A percentile compares a stretch with the other conserved stretches of the same genome.
Conservation (phyloP, 192 early-diverging fungal species). For the Coemansia sp. region DNA sequence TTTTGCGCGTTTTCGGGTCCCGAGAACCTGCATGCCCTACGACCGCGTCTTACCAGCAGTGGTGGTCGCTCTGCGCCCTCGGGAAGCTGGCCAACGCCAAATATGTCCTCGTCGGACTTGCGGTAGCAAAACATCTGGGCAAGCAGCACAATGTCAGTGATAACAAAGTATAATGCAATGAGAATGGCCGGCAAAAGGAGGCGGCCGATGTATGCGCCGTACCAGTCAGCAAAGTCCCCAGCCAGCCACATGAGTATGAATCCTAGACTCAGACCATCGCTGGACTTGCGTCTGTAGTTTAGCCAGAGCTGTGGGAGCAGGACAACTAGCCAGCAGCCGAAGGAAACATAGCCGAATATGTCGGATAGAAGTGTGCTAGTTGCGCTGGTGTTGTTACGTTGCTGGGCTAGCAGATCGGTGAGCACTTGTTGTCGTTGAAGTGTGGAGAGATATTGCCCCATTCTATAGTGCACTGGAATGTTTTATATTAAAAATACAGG, state of each 20-base stretch:
- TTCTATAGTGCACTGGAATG: not conserved
- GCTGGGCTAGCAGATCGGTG: conserved; percentile 17
- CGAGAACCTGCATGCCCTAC: conserved; percentile 37
- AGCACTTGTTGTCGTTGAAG: conserved; percentile 35
- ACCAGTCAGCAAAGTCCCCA: conserved; percentile 54
- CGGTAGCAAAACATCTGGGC: conserved; percentile 69
- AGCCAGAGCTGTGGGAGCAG: conserved; percentile 50
- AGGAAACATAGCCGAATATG: conserved; percentile 46
- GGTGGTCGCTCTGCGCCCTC: conserved; percentile 50
- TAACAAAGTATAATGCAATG: conserved; percentile 72
- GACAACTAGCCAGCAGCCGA: conserved; percentile 46
- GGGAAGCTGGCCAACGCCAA: conserved; percentile 40
- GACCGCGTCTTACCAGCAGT: conserved; percentile 42
- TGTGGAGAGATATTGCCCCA: conserved; percentile 26
- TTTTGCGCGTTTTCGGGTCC: conserved; percentile 21
- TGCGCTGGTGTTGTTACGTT: not conserved
- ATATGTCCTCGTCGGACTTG: conserved; percentile 47
- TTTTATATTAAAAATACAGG: conserved; percentile 11
- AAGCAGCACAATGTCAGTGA: conserved; percentile 70
- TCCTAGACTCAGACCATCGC: conserved; percentile 51
- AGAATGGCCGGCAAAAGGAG: conserved; percentile 61
- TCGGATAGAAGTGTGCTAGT: conserved; percentile 38
- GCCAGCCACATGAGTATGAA: conserved; percentile 56
- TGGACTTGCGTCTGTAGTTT: conserved; percentile 53
- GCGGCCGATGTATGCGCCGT: conserved; percentile 47